Evolutionary conservation across 495 filamentous ascomycete species (phyloP), one percentile per base, ranked within the genome.

Genomic region (Penicillium parvum): DNA sequence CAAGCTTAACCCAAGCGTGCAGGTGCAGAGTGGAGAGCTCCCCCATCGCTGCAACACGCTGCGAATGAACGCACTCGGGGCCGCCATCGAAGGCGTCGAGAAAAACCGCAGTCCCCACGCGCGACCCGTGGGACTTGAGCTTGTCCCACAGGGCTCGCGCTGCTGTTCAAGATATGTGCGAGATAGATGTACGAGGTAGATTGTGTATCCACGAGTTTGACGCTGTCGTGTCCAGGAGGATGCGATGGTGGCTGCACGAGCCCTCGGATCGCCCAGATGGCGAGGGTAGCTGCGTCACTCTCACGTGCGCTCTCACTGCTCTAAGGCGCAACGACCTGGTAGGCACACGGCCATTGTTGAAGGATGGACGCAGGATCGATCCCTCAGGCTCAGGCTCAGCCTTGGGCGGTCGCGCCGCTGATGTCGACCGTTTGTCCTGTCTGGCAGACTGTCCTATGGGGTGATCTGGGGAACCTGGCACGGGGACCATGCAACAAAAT

Each of bases 341-440:
- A n/a, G n/a, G n/a, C n/a, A n/a, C n/a, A n/a, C n/a, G n/a, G n/a
- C n/a, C n/a, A n/a, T n/a, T n/a, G n/a, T n/a, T n/a, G n/a, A n/a
- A n/a, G n/a, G n/a, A n/a, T n/a, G n/a, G n/a, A n/a, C n/a, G n/a
- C n/a, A n/a, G n/a, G n/a, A n/a, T n/a, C n/a, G n/a, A n/a, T n/a
- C n/a, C n/a, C n/a, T n/a, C n/a, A 23, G 20, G 11, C 14, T 20
- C 19, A 32, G 16, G 14, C 23, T 40, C 37, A 50, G 45, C 47
- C 46, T 50, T 49, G 46, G 40, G 21, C 40, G 43, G 47, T 50
- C 42, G 19, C 56, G 56, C 56, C 56, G 46, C 56, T 59, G 52
- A 56, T 53, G 49, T 53, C 46, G 50, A 17, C 16, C 15, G 27
- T n/a, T n/a, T n/a, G n/a, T n/a, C n/a, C n/a, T n/a, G n/a, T n/a